A percentile compares a stretch with the other conserved stretches of the same genome.
phyloP scores from a whole-genome alignment of 1,284 basidiomycete genomes.

The Neotropicomus parvogracilis region DNA sequence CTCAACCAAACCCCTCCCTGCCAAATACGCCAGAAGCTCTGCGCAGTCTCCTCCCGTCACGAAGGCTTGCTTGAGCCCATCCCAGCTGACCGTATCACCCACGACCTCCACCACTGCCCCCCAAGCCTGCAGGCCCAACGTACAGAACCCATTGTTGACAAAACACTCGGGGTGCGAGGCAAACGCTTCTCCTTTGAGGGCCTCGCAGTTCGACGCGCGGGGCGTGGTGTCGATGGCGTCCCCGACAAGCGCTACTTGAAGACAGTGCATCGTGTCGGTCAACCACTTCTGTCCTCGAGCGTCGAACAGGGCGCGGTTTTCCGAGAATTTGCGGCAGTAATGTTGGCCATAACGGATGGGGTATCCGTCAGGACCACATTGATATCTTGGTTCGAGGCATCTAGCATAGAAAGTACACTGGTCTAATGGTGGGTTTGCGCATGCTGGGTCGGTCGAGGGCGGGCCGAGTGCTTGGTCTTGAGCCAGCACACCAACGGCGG shows the following conservation, averaged over 20 bases:
- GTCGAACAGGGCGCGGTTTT: conserved; percentile 29
- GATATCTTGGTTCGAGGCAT: conserved; percentile 43
- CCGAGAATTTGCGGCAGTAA: conserved; percentile 39
- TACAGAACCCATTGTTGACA: conserved; percentile 38
- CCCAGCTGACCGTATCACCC: conserved; percentile 27
- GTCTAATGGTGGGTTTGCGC: conserved; percentile 36
- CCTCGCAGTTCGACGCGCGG: conserved; percentile 28
- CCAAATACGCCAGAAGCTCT: conserved; percentile 17
- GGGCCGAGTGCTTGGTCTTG: conserved; percentile 7
- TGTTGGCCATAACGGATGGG: conserved; percentile 40
- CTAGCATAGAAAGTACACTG: conserved; percentile 43
- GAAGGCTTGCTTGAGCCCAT: conserved; percentile 12
- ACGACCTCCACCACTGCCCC: conserved; percentile 38
- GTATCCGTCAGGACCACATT: conserved; percentile 42
- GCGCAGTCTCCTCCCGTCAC: conserved; percentile 12
- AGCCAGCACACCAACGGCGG: background rate
- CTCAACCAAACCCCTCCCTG: conserved; percentile 12
- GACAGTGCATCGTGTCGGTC: conserved; percentile 43
- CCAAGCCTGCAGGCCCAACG: conserved; percentile 36
- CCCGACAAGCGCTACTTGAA: conserved; percentile 40
- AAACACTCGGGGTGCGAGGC: conserved; percentile 42
- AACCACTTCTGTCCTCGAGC: conserved; percentile 40
- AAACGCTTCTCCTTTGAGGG: conserved; percentile 38
- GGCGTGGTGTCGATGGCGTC: conserved; percentile 30
- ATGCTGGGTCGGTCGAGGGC: conserved; percentile 26